Evolutionary conservation across 2,329 filamentous ascomycete genomes (phyloP), one percentile per base, ranked within the genome.

Genomic region (Parasarocladium wereldwijsianum): DNA sequence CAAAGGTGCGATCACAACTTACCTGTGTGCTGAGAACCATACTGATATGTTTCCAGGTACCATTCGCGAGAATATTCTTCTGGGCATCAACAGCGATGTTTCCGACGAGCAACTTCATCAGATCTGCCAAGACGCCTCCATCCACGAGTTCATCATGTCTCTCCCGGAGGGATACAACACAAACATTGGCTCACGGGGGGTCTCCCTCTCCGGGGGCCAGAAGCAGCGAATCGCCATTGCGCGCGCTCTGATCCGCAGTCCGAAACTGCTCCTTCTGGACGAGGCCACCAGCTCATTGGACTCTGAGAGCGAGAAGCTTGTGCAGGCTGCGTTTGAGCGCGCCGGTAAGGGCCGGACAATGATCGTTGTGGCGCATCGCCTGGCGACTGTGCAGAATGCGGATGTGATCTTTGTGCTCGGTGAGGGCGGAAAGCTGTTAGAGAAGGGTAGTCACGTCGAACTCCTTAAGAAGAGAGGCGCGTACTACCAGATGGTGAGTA

Each of bases 321-420:
- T 73, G 4, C 69, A 86, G 49, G 59, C 57, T 1, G 77, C 78
- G 0, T 71, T 86, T 43, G 75, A 83, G 55, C 60, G 60, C 24
- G 72, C 70, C 0, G 63, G 62, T 4, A 60, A 62, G 38, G 67
- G 66, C 3, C 55, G 66, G 6, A 74, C 82, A 2, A 81, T 80
- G 36, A 60, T 90, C 3, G 78, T 79, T 3, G 79, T 90, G 8
- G 82, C 82, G 2, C 82, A 87, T 47, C 62, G 81, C 10, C 58
- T 87, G 28, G 76, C 76, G 0, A 87, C 78, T 9, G 73, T 86
- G 13, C 79, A 81, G 49, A 77, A 85, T 40, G 78, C 80, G 2
- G 75, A 87, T 47, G 57, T 75, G n/a, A 86, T 86, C 24, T 83
- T 81, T 41, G 79, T 87, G 1, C 69, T 90, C 27, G 77, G 78